Percentiles rank a stretch among this genome's conserved stretches.
phyloP scores from a whole-genome alignment of 768 basidiomycete genomes.

The Suillus subaureus region DNA sequence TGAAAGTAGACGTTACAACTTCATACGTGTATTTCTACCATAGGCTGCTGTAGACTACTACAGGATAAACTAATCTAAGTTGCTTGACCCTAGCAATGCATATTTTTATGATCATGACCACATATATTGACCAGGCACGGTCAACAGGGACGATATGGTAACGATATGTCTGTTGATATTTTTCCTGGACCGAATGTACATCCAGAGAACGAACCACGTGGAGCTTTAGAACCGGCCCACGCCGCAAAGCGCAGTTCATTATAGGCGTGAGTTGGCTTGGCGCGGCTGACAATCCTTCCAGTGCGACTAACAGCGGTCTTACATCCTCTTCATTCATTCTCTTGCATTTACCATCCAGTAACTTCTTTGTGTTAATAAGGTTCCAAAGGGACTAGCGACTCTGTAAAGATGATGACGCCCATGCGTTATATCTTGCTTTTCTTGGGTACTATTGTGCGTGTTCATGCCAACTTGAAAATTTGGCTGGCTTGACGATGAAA shows the following conservation, averaged over 20 bases:
- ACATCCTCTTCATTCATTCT: neutral
- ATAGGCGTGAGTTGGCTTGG: neutral
- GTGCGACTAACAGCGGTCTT: conserved; percentile 4
- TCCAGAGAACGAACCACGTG: neutral
- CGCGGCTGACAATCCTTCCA: neutral
- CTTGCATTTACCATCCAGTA: conserved; percentile 2
- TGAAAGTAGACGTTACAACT: neutral
- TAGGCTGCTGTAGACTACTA: neutral
- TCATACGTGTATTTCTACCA: conserved; percentile 7
- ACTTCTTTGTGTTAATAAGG: conserved; percentile 3
- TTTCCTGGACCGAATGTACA: neutral
- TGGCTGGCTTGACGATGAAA: conserved; percentile 14
- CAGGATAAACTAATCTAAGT: conserved; percentile 4
- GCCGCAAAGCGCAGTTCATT: conserved; percentile 1
- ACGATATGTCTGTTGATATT: neutral
- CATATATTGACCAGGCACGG: neutral
- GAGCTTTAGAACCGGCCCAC: neutral
- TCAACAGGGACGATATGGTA: neutral
- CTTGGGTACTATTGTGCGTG: conserved; percentile 49
- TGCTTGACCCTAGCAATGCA: neutral
- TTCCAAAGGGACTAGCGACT: conserved; percentile 6
- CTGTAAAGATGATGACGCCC: conserved; percentile 55
- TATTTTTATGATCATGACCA: neutral
- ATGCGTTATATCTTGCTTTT: conserved; percentile 58
- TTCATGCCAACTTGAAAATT: neutral